A percentile compares a stretch with the other conserved stretches of the same genome.
Conservation (phyloP, 441 rosid species). For the Viola pubescens region DNA sequence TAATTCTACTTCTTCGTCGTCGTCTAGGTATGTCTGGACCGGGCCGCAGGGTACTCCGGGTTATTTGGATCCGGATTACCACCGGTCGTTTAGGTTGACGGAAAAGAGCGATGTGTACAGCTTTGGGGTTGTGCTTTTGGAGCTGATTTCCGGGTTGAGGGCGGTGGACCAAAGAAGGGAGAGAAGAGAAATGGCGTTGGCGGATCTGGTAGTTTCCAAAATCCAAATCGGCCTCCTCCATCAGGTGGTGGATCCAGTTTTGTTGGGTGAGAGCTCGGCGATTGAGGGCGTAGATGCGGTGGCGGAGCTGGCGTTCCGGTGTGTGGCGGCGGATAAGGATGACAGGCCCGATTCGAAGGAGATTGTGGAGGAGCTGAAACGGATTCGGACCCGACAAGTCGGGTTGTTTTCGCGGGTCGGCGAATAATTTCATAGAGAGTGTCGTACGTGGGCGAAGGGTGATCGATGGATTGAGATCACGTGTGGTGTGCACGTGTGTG, state of each 20-base stretch:
- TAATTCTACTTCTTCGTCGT: conserved; percentile 23
- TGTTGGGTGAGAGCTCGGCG: conserved; percentile 27
- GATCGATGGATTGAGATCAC: neutral
- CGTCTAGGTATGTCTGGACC: conserved; percentile 62
- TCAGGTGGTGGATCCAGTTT: conserved; percentile 57
- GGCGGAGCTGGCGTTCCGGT: conserved; percentile 84
- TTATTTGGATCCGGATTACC: conserved; percentile 82
- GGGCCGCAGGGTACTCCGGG: conserved; percentile 97
- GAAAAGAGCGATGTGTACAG: conserved; percentile 89
- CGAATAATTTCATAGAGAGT: conserved; percentile 9
- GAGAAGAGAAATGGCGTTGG: conserved; percentile 72
- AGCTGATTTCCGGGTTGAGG: conserved; percentile 68
- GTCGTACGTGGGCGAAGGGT: conserved; percentile 21
- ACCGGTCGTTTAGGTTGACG: conserved; percentile 75
- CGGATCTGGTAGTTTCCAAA: conserved; percentile 70
- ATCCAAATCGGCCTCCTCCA: conserved; percentile 64
- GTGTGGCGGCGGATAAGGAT: conserved; percentile 84
- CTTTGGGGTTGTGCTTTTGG: conserved; percentile 73
- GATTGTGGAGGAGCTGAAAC: conserved; percentile 59
- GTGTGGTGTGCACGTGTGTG: no score
- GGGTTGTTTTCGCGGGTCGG: conserved; percentile 19
- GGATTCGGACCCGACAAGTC: conserved; percentile 41
- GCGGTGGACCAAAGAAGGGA: conserved; percentile 82
- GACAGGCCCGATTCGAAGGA: conserved; percentile 77
- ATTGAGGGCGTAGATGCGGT: conserved; percentile 45